Evolutionary conservation across 495 filamentous ascomycete species (phyloP).

Genomic region (Tuber aestivum): DNA sequence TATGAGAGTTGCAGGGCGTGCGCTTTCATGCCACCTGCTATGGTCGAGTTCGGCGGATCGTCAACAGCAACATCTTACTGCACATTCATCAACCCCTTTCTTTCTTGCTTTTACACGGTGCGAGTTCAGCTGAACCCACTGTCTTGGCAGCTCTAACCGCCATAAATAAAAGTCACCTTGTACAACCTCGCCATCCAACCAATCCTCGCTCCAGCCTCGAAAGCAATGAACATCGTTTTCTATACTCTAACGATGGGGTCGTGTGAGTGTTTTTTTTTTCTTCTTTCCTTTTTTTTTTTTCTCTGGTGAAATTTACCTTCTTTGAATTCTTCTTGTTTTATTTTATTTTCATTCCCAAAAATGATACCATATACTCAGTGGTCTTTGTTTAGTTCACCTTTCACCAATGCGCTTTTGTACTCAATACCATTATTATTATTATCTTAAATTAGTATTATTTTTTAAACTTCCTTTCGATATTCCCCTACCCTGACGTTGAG

Average conservation of each 20-base stretch:
- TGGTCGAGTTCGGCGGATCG: not conserved
- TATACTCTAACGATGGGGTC: conserved; percentile 12
- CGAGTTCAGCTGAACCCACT: conserved; percentile 10
- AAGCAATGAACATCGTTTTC: not conserved
- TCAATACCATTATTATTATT: conserved; percentile 32
- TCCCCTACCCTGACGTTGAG: not conserved
- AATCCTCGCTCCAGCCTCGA: not conserved
- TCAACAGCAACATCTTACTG: conserved; percentile 5
- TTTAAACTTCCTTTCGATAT: not conserved
- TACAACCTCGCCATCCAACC: conserved; percentile 11
- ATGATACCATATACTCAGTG: conserved; percentile 31
- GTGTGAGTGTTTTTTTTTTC: conserved; percentile 9
- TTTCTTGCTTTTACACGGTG: not conserved
- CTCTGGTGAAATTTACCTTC: conserved; percentile 3
- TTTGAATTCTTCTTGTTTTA: conserved; percentile 8
- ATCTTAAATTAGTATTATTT: not conserved
- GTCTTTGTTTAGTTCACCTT: conserved; percentile 28
- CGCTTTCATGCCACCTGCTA: conserved; percentile 9
- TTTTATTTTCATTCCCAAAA: conserved; percentile 22
- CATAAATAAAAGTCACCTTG: conserved; percentile 6
- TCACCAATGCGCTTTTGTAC: conserved; percentile 26
- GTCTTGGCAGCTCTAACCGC: conserved; percentile 17
- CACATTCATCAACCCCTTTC: conserved; percentile 3
- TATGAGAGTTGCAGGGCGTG: conserved; percentile 8
- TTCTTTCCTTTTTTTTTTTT: conserved; percentile 14